Evolutionary conservation across 139 green algal species (phyloP).

Genomic region (Ulvella scutata): DNA sequence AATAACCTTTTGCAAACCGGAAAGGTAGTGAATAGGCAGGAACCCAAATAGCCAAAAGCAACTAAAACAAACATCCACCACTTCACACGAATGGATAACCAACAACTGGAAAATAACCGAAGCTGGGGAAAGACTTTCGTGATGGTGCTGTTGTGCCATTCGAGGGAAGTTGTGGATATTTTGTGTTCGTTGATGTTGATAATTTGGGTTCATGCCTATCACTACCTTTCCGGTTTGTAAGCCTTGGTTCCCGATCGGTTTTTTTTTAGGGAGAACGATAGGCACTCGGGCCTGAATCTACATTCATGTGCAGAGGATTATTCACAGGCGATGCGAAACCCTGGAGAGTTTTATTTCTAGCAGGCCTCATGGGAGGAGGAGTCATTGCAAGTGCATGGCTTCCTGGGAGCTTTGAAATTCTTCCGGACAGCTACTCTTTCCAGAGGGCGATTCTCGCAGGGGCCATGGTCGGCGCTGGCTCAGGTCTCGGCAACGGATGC

Average conservation of each 20-base stretch:
- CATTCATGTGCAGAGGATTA: not conserved
- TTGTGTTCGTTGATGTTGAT: not conserved
- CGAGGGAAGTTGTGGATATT: not conserved
- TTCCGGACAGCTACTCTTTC: slow-evolving; percentile 20
- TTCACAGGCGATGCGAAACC: not conserved
- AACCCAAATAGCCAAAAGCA: too few relatives aligned
- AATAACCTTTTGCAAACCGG: too few relatives aligned
- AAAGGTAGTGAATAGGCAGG: too few relatives aligned
- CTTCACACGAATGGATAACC: too few relatives aligned
- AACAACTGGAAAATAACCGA: too few relatives aligned
- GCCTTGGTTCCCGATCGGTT: not conserved
- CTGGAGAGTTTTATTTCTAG: slow-evolving; percentile 17
- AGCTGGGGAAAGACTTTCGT: too few relatives aligned
- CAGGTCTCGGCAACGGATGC: slow-evolving; percentile 58
- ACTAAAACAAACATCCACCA: too few relatives aligned
- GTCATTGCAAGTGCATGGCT: not conserved
- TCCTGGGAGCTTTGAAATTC: slow-evolving; percentile 11
- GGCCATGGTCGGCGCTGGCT: slow-evolving; percentile 46
- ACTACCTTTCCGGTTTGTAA: not conserved
- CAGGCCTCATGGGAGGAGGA: slow-evolving; percentile 7
- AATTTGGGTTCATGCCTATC: not conserved
- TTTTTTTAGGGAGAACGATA: not conserved
- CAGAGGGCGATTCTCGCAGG: slow-evolving; percentile 18
- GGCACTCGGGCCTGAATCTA: not conserved
- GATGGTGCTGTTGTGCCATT: not conserved